Evolutionary conservation across 2,329 filamentous ascomycete species (phyloP), one percentile per base, ranked within the genome.

Genomic region (Fusarium sp.): DNA sequence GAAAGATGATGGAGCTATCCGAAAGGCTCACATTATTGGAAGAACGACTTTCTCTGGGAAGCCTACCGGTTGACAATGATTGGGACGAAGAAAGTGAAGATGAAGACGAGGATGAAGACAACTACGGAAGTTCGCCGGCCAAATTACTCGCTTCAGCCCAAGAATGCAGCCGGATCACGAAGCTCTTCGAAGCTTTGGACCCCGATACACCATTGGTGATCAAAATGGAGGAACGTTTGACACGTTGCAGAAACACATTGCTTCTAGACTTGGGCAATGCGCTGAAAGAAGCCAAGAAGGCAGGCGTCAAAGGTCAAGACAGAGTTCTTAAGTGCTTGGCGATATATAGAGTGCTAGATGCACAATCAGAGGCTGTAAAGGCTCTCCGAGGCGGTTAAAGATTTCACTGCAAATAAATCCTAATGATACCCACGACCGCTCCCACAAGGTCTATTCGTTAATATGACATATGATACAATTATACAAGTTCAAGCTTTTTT

Each of bases 1-100:
- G 88, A 65, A 84, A 84, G 71, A 84, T 94, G 82, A 77, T 94
- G 29, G 92, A 94, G 77, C 80, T 92, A 20, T 88, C 91, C 57
- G 88, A 89, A 65, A 78, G 90, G 58, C 75, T 94, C 40, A 82
- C 83, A 8, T 85, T 87, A 57, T 78, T 94, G 46, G 92, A 94
- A 77, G 86, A 85, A 43, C 82, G 84, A 34, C 79, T 94, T 27
- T 86, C 88, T 47, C 82, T 93, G 25, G 85, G 79, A 22, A 81
- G 80, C 55, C 25, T 77, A 34, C 77, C 77, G 5, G 75, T 43
- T 6, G 65, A 63, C 5, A 58, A 65, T 58, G 79, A 76, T 11
- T 76, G 73, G 44, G 79, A 82, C 7, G 80, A 82, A 5, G 80
- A 82, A 13, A 81, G 82, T 4, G 81, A 83, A 2, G 83, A 82